Evolutionary conservation across 805 yeast species (phyloP), one percentile per base, ranked within the genome.

Genomic region (Saccharomyces cerevisiae): DNA sequence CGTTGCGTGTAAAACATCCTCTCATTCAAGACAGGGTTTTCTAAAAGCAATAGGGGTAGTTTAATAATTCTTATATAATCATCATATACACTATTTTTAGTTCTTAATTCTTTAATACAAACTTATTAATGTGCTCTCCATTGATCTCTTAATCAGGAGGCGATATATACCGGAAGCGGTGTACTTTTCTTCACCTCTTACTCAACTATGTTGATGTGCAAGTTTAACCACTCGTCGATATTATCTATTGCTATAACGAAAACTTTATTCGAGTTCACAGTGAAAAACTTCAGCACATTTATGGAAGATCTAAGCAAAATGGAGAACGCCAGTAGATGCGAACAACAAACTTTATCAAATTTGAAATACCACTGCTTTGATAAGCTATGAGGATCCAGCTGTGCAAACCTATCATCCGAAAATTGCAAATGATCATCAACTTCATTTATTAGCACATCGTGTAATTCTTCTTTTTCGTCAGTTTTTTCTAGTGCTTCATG

Each of bases 141-240:
- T n/a, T 9, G 13, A 9, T 29, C 2, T 29, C 13, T 29, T 9
- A 10, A 3, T 13, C 10, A 13, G 13, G 13, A 1, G 10, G 13
- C 3, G 13, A 29, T 10, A 2, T 11, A 9, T 9, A 2, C 6
- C 22, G 10, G 17, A 22, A 10, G n/a, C 9, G 6, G 13, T 2
- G 4, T 31, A 1, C 14, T 5, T 6, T 13, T 14, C n/a, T 2
- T 29, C 32, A 2, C 13, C n/a, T 29, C n/a, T 26, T n/a, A 46
- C 31, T 26, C 24, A 46, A 68, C 63, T 26, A 70, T 63, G 48
- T 70, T 70, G 24, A 69, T 63, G 51, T 70, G 74, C 36, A 70
- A 51, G 43, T 60, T 62, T 14, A 70, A 55, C 74, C 74, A 70
- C 48, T 70, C 74, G 52, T 70, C 72, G 26, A 65, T 59, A 51